These are phyloP conservation scores for Saccharomycopsis hybrid DNA, from an alignment of 1,139 yeast species.

Conservation along the genomic window DNA sequence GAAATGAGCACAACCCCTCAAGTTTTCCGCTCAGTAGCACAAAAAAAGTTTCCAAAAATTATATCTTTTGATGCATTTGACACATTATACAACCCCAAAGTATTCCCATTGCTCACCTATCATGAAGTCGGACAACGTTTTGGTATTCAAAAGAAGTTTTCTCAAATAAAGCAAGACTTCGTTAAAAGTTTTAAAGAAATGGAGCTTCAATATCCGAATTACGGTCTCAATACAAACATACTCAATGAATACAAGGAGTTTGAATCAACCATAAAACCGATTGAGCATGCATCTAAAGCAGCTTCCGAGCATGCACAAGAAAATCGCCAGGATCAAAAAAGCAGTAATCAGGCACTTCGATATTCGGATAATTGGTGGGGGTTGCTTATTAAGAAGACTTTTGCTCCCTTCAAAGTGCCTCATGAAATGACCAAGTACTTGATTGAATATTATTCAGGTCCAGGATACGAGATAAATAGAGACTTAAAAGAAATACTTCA, in stretches of 20 bases:
- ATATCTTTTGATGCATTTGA: conserved; percentile 65
- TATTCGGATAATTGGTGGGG: conserved; percentile 53
- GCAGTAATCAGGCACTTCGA: not conserved
- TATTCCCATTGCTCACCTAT: conserved; percentile 49
- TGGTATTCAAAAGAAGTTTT: conserved; percentile 38
- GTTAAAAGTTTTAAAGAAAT: conserved; percentile 29
- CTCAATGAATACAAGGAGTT: conserved; percentile 19
- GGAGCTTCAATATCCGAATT: conserved; percentile 44
- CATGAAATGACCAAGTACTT: conserved; percentile 34
- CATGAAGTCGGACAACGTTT: conserved; percentile 38
- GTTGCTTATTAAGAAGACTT: conserved; percentile 39
- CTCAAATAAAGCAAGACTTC: conserved; percentile 27
- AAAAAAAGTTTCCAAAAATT: conserved; percentile 34
- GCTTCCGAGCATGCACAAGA: too few species aligned
- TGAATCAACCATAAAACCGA: not conserved
- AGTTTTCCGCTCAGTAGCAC: too few species aligned
- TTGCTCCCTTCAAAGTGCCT: conserved; percentile 30
- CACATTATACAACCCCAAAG: conserved; percentile 53
- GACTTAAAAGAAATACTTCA: conserved; percentile 48
- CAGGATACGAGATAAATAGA: conserved; percentile 47
- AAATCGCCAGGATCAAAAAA: not conserved
- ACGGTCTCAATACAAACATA: conserved; percentile 41
- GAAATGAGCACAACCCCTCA: too few species aligned
- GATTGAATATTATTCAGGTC: conserved; percentile 41
- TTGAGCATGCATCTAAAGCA: not conserved